These are phyloP conservation scores for Brassica incana DNA, from an alignment of 345 rosid species.

Conservation along the genomic window DNA sequence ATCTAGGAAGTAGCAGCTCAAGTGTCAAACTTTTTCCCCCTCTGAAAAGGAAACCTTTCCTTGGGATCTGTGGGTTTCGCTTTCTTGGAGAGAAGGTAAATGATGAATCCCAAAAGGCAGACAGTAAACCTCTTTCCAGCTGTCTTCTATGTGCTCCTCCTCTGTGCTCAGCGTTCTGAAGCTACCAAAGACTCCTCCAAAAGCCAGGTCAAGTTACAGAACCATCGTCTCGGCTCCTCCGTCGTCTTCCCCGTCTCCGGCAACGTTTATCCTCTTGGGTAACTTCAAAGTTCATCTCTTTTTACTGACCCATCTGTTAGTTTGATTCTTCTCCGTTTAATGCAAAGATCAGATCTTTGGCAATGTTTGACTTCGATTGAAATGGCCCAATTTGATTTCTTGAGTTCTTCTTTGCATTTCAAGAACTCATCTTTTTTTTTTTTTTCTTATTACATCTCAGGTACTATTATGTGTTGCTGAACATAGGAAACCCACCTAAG, in stretches of 20 bases:
- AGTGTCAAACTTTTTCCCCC: constrained; percentile 13
- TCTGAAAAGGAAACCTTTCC: background rate
- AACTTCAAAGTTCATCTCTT: constrained; percentile 11
- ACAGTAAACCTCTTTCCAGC: constrained; percentile 18
- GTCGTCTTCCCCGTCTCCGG: constrained; percentile 67
- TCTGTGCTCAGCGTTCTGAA: constrained; percentile 14
- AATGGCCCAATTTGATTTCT: too few species aligned
- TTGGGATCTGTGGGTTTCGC: background rate
- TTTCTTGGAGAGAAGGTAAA: background rate
- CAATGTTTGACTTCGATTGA: background rate
- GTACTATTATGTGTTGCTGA: constrained; percentile 63
- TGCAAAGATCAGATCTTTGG: background rate
- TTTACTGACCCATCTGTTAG: background rate
- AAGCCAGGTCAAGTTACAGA: constrained; percentile 25
- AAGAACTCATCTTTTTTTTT: background rate
- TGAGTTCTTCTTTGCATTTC: background rate
- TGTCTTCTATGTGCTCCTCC: background rate
- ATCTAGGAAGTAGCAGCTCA: background rate
- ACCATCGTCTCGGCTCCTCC: constrained; percentile 46
- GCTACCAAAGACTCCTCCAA: constrained; percentile 30
- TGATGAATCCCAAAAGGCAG: constrained; percentile 18
- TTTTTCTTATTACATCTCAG: constrained; percentile 35
- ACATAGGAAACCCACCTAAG: constrained; percentile 79
- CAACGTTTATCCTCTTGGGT: constrained; percentile 96
- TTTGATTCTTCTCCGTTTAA: background rate